Conservation (phyloP, 179 eudicot species). For the Beta macrorhiza region DNA sequence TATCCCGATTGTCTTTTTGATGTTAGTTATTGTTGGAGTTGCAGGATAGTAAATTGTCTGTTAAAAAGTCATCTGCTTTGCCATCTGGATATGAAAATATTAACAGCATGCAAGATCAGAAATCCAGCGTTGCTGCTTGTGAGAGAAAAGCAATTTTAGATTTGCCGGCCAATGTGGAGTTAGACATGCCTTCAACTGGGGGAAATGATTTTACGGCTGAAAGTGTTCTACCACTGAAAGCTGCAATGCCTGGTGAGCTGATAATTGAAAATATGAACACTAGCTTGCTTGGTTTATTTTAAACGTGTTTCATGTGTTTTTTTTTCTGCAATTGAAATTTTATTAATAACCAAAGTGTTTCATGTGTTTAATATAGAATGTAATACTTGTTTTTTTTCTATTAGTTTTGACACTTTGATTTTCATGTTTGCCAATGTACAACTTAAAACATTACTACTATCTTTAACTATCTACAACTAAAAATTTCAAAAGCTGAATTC, state of each 20-base stretch:
- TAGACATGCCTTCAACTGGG: slow-evolving; percentile 41
- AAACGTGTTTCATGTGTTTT: background rate
- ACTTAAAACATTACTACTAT: too few relatives aligned
- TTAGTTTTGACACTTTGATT: too few relatives aligned
- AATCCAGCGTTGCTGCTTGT: slow-evolving; percentile 32
- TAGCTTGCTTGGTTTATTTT: background rate
- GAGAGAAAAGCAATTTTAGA: slow-evolving; percentile 37
- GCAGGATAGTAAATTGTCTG: slow-evolving; percentile 42
- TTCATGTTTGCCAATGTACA: too few relatives aligned
- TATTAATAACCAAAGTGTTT: too few relatives aligned
- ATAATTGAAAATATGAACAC: slow-evolving; percentile 12
- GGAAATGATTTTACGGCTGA: slow-evolving; percentile 41
- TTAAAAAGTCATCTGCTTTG: slow-evolving; percentile 31
- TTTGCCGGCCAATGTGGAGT: slow-evolving; percentile 41
- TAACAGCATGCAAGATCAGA: slow-evolving; percentile 39
- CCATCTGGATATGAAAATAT: slow-evolving; percentile 33
- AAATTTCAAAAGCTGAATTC: too few relatives aligned
- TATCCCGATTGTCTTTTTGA: background rate
- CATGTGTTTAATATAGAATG: too few relatives aligned
- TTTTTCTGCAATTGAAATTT: too few relatives aligned
- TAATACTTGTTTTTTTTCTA: too few relatives aligned
- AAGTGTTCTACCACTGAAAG: slow-evolving; percentile 38
- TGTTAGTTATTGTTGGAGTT: slow-evolving; percentile 21
- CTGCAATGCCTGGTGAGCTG: slow-evolving; percentile 53
- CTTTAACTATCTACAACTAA: too few relatives aligned